Evolutionary conservation across 192 early-diverging fungal genomes (phyloP).

Genomic region (Entomortierella beljakovae): DNA sequence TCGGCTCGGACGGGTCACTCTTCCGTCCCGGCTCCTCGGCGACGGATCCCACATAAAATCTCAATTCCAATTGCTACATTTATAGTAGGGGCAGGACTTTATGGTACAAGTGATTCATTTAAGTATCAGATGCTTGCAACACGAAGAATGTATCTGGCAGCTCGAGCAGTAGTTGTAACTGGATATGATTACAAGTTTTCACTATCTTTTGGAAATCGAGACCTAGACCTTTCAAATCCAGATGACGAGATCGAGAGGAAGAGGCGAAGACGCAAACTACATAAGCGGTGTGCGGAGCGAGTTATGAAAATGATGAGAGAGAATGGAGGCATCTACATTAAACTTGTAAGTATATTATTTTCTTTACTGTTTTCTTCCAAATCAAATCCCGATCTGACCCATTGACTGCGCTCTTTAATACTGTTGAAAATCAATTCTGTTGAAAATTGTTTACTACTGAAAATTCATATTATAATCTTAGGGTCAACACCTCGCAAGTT

Average conservation of each 20-base stretch:
- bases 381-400: background rate
- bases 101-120: constrained; percentile 18
- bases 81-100: constrained; percentile 7
- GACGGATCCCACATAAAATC: constrained; percentile 19
- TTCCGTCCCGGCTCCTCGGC: background rate
- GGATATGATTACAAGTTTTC: constrained; percentile 48
- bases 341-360: constrained; percentile 15
- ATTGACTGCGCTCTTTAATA: too few species aligned
- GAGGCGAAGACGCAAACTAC: constrained; percentile 15
- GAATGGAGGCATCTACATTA: constrained; percentile 43
- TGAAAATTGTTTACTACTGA: too few species aligned
- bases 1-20: background rate
- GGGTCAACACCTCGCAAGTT: constrained; percentile 41
- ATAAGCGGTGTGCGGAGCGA: constrained; percentile 29
- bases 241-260: constrained; percentile 25
- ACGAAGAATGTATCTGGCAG: constrained; percentile 17
- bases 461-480: background rate
- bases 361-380: background rate
- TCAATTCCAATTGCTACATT: constrained; percentile 1
- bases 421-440: too few species aligned
- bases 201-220: constrained; percentile 26
- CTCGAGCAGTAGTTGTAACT: constrained; percentile 30
- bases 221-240: constrained; percentile 14
- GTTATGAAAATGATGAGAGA: constrained; percentile 34
- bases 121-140: constrained; percentile 8